These are phyloP conservation scores for Cyclotella atomus DNA, from an alignment of 108 stramenopile genomes.

Conservation along the genomic window DNA sequence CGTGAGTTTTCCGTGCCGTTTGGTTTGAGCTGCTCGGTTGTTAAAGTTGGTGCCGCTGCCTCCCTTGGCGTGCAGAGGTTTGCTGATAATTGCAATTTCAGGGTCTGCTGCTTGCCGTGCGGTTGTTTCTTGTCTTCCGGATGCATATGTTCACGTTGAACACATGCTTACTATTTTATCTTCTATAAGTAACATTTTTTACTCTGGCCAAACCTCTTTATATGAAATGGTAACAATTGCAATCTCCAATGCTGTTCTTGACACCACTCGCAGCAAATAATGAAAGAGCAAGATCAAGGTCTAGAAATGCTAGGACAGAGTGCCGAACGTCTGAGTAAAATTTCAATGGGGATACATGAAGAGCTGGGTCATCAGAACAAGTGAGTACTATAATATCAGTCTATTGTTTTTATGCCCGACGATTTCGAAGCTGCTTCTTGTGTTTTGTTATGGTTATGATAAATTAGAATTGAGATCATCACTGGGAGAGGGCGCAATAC, in stretches of 20 bases:
- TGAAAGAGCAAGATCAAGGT: slow-evolving; percentile 84
- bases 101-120: too few species aligned
- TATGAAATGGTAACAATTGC: not conserved
- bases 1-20: too few species aligned
- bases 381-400: slow-evolving; percentile 28
- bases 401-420: too few species aligned
- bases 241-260: not conserved
- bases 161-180: not conserved
- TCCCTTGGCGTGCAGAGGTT: too few species aligned
- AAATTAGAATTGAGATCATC: too few species aligned
- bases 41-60: too few species aligned
- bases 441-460: too few species aligned
- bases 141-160: not conserved
- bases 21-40: too few species aligned
- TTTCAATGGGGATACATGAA: slow-evolving; percentile 84
- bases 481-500: too few species aligned
- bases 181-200: not conserved
- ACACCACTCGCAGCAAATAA: slow-evolving; percentile 16
- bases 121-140: too few species aligned
- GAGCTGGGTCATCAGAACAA: slow-evolving; percentile 88
- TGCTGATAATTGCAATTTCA: too few species aligned
- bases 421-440: too few species aligned
- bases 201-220: slow-evolving; percentile 2
- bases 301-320: slow-evolving; percentile 78
- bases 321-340: slow-evolving; percentile 76